These are phyloP conservation scores for Myriosclerotinia duriaeana DNA, from an alignment of 2,329 filamentous ascomycete genomes.

Conservation along the genomic window DNA sequence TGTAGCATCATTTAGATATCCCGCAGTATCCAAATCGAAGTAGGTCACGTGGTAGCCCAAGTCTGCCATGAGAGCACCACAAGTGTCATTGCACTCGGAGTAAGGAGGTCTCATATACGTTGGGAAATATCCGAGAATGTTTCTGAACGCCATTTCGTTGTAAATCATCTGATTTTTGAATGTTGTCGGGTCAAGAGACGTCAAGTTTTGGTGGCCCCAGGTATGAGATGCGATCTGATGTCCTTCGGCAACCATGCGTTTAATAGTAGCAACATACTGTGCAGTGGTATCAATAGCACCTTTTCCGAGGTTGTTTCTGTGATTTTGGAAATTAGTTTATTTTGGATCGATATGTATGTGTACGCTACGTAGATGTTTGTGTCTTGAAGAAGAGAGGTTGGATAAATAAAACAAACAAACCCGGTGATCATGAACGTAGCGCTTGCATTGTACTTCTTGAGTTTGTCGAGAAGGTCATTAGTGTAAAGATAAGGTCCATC, in stretches of 20 bases:
- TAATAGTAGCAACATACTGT: conserved; percentile 50
- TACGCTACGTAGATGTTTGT: no score
- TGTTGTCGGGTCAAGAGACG: conserved; percentile 45
- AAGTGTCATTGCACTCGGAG: conserved; percentile 46
- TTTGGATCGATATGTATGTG: no score
- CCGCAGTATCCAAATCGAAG: conserved; percentile 49
- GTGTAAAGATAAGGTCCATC: conserved; percentile 66
- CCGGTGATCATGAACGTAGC: conserved; percentile 63
- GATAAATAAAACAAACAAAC: no score
- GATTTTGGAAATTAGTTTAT: no score
- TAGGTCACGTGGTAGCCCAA: conserved; percentile 51
- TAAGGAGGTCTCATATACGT: conserved; percentile 54
- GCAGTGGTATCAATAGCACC: conserved; percentile 42
- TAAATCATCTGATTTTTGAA: conserved; percentile 52
- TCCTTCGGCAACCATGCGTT: conserved; percentile 40
- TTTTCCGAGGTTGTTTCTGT: conserved; percentile 49
- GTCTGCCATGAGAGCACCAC: conserved; percentile 41
- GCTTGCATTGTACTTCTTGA: conserved; percentile 58
- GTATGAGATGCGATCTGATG: conserved; percentile 63
- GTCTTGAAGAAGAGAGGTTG: no score
- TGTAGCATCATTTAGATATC: conserved; percentile 48
- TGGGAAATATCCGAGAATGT: conserved; percentile 55
- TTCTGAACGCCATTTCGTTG: conserved; percentile 55
- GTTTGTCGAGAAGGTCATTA: conserved; percentile 51
- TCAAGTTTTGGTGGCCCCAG: conserved; percentile 53